These are phyloP conservation scores for Euptelea pleiosperma DNA, from an alignment of 164 flowering plant species.

Conservation along the genomic window DNA sequence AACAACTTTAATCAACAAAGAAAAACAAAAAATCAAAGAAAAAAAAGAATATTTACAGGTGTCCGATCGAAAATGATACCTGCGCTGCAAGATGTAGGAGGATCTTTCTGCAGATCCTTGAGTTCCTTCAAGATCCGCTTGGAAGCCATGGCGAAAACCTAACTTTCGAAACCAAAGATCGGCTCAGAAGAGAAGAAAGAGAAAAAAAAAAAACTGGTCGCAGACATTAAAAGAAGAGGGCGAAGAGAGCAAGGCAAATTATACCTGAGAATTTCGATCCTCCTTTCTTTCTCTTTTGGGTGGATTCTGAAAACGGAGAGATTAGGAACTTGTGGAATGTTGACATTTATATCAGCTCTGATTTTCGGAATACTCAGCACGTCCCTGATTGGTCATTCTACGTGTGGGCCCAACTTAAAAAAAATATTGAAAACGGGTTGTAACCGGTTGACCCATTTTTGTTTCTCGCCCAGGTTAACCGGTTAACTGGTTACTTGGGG, in stretches of 20 bases:
- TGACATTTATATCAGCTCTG: not conserved
- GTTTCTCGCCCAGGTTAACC: too few relatives aligned
- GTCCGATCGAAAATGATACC: constrained; percentile 22
- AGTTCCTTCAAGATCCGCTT: constrained; percentile 58
- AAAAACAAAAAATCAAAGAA: not conserved
- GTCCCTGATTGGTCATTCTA: not conserved
- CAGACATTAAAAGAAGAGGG: not conserved
- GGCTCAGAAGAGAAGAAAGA: constrained; percentile 5
- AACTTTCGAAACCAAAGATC: constrained; percentile 11
- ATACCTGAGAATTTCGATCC: too few relatives aligned
- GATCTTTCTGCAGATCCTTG: constrained; percentile 59
- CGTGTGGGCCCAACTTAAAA: not conserved
- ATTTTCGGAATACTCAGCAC: not conserved
- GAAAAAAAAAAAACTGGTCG: not conserved
- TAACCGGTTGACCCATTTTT: too few relatives aligned
- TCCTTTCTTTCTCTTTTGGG: not conserved
- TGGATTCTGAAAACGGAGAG: not conserved
- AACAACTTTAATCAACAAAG: not conserved
- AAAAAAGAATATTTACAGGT: not conserved
- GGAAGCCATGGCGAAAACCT: constrained; percentile 40
- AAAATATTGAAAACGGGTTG: not conserved
- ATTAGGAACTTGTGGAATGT: too few relatives aligned
- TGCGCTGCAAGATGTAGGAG: constrained; percentile 58
- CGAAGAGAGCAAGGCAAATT: constrained; percentile 3
- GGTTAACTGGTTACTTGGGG: too few relatives aligned